Evolutionary conservation across 345 rosid genomes (phyloP).

Genomic region (Pugionium cornutum): DNA sequence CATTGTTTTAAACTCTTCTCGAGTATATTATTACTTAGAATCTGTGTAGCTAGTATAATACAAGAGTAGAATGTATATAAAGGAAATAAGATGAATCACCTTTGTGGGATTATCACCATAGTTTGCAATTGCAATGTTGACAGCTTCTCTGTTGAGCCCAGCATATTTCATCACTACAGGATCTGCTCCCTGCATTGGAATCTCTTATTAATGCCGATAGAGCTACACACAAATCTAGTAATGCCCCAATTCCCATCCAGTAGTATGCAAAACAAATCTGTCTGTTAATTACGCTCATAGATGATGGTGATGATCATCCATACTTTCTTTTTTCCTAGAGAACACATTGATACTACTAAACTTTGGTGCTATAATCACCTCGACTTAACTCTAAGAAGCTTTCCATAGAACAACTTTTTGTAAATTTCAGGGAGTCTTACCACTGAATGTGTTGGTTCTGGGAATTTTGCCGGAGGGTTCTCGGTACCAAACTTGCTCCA

Average conservation of each 20-base stretch:
- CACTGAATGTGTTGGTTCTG: conserved; percentile 49
- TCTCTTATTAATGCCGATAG: neutral
- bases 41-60: conserved; percentile 1
- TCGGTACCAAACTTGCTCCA: conserved; percentile 72
- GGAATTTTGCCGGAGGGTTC: conserved; percentile 54
- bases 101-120: conserved; percentile 86
- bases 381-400: conserved; percentile 3
- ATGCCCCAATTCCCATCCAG: conserved; percentile 3
- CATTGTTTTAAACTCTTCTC: too few relatives aligned
- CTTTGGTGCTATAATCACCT: neutral
- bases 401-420: neutral
- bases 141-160: conserved; percentile 73
- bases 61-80: neutral
- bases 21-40: neutral
- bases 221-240: neutral
- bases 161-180: conserved; percentile 67
- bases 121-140: conserved; percentile 68
- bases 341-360: neutral
- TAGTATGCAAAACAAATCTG: neutral
- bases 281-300: neutral
- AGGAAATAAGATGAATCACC: conserved; percentile 41
- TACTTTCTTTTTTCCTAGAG: neutral
- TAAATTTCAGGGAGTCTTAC: conserved; percentile 35
- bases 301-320: neutral
- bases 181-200: conserved; percentile 59